A percentile compares a stretch with the other conserved stretches of the same genome.
Evolutionary conservation across 2,329 filamentous ascomycete species (phyloP).

Genomic region (Cyanodermella asteris): DNA sequence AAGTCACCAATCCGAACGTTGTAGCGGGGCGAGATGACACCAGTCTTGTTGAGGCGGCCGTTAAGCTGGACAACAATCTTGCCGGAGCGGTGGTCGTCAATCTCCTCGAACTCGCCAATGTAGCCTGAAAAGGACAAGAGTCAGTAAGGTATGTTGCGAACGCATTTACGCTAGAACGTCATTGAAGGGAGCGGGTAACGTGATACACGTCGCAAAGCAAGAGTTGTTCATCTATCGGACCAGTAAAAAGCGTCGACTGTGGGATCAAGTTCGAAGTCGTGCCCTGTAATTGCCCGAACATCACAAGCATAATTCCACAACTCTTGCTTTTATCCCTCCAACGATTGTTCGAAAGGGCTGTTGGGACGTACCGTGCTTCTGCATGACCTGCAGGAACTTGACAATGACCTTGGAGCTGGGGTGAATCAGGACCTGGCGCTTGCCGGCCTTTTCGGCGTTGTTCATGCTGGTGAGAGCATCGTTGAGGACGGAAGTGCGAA

Average conservation of each 20-base stretch:
- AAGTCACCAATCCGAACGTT: conserved; percentile 94
- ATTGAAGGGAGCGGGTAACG: conserved; percentile 52
- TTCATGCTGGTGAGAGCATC: conserved; percentile 99
- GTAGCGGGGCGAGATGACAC: conserved; percentile 98
- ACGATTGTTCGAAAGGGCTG: not conserved
- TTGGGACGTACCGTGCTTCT: conserved; percentile 98
- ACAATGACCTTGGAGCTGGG: conserved; percentile 98
- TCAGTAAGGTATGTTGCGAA: conserved; percentile 59
- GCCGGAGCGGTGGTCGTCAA: conserved; percentile 97
- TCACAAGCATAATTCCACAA: too few species aligned
- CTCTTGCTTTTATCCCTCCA: too few species aligned
- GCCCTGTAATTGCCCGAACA: too few species aligned
- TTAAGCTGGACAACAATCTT: conserved; percentile 99
- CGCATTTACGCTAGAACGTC: conserved; percentile 87
- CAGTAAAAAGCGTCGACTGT: conserved; percentile 99
- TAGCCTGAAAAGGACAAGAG: conserved; percentile 43
- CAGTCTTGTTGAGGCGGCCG: conserved; percentile 96
- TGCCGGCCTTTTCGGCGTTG: conserved; percentile 99
- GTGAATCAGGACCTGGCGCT: conserved; percentile 96
- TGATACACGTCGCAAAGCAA: conserved; percentile 77
- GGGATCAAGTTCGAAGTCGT: too few species aligned
- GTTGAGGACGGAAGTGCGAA: conserved; percentile 97
- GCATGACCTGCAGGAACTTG: conserved; percentile 99
- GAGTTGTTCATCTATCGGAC: conserved; percentile 78
- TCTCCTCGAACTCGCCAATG: conserved; percentile 98